phyloP scores from a whole-genome alignment of 2,329 filamentous ascomycete species.

The Fusarium gaditjirri region DNA sequence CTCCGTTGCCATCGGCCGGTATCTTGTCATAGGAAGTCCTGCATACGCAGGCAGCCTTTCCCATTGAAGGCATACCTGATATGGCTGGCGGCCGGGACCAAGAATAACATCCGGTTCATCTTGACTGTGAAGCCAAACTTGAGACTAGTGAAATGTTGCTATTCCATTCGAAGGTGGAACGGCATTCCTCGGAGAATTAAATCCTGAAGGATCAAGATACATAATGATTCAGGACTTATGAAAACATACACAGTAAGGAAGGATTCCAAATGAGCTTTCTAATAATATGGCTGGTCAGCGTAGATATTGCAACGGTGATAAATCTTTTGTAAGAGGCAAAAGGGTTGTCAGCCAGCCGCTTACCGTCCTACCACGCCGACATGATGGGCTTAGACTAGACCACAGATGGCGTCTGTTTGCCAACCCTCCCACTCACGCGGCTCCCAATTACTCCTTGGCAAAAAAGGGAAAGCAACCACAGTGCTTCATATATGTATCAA shows the following conservation, averaged over 20 bases:
- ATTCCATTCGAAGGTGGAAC: neutral
- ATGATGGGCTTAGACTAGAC: conserved; percentile 19
- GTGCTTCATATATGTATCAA: conserved; percentile 14
- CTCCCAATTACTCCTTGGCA: neutral
- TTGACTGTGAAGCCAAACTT: too few species aligned
- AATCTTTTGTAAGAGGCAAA: neutral
- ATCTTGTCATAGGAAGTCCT: neutral
- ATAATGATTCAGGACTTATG: neutral
- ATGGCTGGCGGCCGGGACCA: neutral
- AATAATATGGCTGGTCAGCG: neutral
- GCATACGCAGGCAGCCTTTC: neutral
- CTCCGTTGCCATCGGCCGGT: neutral
- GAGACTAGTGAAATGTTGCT: fast-evolving
- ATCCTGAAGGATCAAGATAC: neutral
- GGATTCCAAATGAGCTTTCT: too few species aligned
- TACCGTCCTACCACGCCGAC: conserved; percentile 22
- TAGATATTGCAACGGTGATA: neutral
- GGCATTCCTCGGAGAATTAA: neutral
- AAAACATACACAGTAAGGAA: fast-evolving
- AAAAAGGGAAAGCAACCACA: neutral
- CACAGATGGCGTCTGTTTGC: neutral
- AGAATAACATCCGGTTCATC: too few species aligned
- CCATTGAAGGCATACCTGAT: neutral
- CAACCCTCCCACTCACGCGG: conserved; percentile 1
- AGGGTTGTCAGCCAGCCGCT: conserved; percentile 7